Evolutionary conservation across 1,139 yeast species (phyloP), one percentile per base, ranked within the genome.

Genomic region (Meyerozyma guilliermondii): DNA sequence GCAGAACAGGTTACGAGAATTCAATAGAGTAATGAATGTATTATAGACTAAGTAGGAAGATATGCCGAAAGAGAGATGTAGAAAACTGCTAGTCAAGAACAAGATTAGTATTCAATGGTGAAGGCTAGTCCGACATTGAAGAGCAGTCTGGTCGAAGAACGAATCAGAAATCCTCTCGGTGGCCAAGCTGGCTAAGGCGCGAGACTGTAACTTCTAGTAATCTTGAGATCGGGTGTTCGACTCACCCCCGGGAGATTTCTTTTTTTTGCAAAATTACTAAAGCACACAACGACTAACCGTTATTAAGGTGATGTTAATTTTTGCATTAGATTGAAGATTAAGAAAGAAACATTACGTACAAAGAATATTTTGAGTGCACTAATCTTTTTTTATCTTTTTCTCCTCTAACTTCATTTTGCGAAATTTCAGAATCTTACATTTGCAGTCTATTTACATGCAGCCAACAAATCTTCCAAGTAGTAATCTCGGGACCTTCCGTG

Each of bases 391-490:
- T n/a, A n/a, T n/a, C 22, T 20, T 20, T 20, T 20, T 7, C 7
- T 27, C 10, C 7, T n/a, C 30, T 6, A 6, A 27, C 10, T n/a
- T 27, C n/a, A n/a, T 3, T 27, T 4, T 29, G 16, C 33, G 18
- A 29, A 13, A 29, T 29, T 11, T 29, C 8, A 5, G 5, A 13
- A 7, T n/a, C 9, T 29, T 29, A 16, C 33, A 14, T n/a, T 13
- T n/a, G 16, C 10, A 8, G 14, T 10, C 33, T 29, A 29, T 29
- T 29, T 29, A 29, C 33, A 29, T 11, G 33, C 33, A 8, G 33
- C 33, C 14, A 29, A 16, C 43, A 71, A 61, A 39, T 68, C 68
- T 43, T 71, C 75, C 39, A 71, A 54, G 46, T 71, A 71, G 39
- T 55, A 52, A 47, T 71, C 76, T 29, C 54, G 47, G 2, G 66